Evolutionary conservation across 1,284 basidiomycete species (phyloP).

Genomic region (Trichosporon sp.): DNA sequence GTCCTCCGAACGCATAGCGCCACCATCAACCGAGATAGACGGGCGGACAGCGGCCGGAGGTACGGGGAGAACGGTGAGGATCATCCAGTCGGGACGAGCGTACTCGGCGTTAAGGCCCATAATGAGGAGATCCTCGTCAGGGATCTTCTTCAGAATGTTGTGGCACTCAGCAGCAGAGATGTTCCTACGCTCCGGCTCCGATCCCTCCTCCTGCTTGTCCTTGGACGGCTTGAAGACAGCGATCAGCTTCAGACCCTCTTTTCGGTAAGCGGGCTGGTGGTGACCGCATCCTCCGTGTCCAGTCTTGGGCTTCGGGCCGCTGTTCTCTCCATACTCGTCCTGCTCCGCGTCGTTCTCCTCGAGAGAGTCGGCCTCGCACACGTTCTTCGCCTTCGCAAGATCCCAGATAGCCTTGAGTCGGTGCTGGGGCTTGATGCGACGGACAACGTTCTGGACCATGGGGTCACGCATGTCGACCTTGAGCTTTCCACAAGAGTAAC

Average conservation of each 20-base stretch:
- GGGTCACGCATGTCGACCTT: constrained; percentile 90
- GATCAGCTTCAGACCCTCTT: constrained; percentile 94
- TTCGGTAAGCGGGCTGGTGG: constrained; percentile 84
- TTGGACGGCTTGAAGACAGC: constrained; percentile 93
- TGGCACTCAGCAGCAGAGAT: constrained; percentile 88
- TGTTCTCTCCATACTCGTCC: constrained; percentile 52
- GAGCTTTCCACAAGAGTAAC: constrained; percentile 96
- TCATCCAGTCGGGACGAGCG: constrained; percentile 99
- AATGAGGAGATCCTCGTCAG: constrained; percentile 82
- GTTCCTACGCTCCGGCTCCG: constrained; percentile 86
- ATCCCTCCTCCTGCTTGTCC: constrained; percentile 80
- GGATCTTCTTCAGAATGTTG: constrained; percentile 90
- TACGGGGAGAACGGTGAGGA: constrained; percentile 94
- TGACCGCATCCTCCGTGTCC: constrained; percentile 97
- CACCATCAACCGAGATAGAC: constrained; percentile 94
- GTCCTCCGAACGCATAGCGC: constrained; percentile 94
- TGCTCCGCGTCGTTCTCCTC: constrained; percentile 62
- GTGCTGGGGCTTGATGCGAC: constrained; percentile 81
- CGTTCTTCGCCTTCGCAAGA: constrained; percentile 66
- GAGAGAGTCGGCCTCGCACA: constrained; percentile 72
- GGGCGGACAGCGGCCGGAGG: constrained; percentile 98
- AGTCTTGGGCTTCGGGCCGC: constrained; percentile 29
- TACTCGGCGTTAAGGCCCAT: constrained; percentile 94
- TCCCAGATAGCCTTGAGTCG: constrained; percentile 85
- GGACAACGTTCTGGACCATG: constrained; percentile 77